Conservation (phyloP, 2,329 filamentous ascomycete species). For the Ascosphaera pollenicola region DNA sequence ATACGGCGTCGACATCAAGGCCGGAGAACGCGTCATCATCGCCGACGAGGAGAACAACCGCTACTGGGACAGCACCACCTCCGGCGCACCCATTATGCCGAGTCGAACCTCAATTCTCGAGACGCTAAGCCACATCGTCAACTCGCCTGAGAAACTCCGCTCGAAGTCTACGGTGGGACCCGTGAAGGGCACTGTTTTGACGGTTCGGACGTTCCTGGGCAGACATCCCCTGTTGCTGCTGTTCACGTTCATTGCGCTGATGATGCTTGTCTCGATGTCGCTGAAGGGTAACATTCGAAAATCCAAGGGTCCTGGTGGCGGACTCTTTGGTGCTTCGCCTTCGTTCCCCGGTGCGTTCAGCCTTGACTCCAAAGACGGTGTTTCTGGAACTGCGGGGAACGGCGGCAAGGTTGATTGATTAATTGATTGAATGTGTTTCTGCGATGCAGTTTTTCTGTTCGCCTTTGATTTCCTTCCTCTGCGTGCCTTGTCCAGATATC, state of each 20-base stretch:
- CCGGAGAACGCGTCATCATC: constrained; percentile 83
- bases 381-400: no score
- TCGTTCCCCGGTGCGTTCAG: no score
- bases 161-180: constrained; percentile 27
- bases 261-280: constrained; percentile 14
- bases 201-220: constrained; percentile 19
- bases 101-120: constrained; percentile 81
- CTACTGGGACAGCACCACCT: constrained; percentile 86
- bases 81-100: constrained; percentile 72
- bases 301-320: constrained; percentile 11
- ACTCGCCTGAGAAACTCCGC: constrained; percentile 24
- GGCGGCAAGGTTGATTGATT: no score
- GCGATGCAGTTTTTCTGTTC: no score
- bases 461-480: no score
- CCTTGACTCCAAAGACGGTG: no score
- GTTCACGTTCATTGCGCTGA: constrained; percentile 15
- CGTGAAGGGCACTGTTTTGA: constrained; percentile 25
- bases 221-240: constrained; percentile 23
- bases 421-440: no score
- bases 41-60: constrained; percentile 93
- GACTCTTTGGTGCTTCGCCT: constrained; percentile 14
- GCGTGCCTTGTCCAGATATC: no score
- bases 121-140: constrained; percentile 35
- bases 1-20: constrained; percentile 67
- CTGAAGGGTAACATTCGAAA: constrained; percentile 13